These are phyloP conservation scores for Penicillium verhagenii DNA, from an alignment of 495 filamentous ascomycete genomes.

Conservation along the genomic window DNA sequence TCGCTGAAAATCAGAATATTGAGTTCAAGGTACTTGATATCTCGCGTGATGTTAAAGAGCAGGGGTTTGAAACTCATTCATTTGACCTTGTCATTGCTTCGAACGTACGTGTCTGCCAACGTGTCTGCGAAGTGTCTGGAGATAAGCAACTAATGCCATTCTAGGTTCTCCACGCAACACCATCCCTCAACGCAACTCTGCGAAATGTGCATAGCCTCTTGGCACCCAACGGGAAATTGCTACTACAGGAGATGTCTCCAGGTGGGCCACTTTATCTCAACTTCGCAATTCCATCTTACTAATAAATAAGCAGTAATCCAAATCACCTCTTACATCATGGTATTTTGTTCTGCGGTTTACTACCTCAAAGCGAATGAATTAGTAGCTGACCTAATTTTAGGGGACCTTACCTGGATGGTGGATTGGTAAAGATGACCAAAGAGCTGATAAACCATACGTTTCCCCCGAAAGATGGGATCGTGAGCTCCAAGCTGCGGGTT, in stretches of 20 bases:
- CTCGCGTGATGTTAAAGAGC: slow-evolving; percentile 39
- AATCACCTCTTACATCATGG: too few species aligned
- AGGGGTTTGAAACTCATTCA: slow-evolving; percentile 42
- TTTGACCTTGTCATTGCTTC: slow-evolving; percentile 56
- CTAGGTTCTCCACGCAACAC: slow-evolving; percentile 54
- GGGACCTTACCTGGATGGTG: slow-evolving; percentile 36
- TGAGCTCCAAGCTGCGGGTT: slow-evolving; percentile 27
- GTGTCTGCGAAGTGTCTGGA: too few species aligned
- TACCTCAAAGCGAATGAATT: too few species aligned
- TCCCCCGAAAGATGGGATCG: slow-evolving; percentile 26
- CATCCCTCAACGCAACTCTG: slow-evolving; percentile 32
- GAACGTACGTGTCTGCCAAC: slow-evolving; percentile 37
- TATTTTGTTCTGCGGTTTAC: too few species aligned
- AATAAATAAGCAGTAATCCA: too few species aligned
- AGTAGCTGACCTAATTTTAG: too few species aligned
- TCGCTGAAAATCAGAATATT: slow-evolving; percentile 15
- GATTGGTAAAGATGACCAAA: slow-evolving; percentile 29
- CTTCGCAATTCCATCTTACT: too few species aligned
- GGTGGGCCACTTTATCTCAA: too few species aligned
- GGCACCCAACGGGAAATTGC: slow-evolving; percentile 19
- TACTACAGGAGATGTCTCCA: slow-evolving; percentile 28
- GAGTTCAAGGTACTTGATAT: slow-evolving; percentile 16
- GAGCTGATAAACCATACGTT: slow-evolving; percentile 28
- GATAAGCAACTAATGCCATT: too few species aligned
- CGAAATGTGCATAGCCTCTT: slow-evolving; percentile 34